phyloP scores from a whole-genome alignment of 768 basidiomycete genomes.

The Mycena kentingensis region DNA sequence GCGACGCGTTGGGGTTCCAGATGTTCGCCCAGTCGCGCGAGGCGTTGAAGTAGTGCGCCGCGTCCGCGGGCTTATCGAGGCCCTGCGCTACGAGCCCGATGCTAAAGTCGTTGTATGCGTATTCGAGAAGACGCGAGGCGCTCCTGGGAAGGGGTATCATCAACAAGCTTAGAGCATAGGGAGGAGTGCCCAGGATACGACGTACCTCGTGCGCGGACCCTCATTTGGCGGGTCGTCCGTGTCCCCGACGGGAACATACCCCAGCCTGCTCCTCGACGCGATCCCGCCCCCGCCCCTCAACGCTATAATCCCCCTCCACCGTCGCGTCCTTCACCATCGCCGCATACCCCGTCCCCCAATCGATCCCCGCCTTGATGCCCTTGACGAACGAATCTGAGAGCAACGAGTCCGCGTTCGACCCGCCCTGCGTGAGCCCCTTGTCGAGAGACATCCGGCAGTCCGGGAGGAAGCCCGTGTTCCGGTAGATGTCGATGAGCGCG shows the following conservation, averaged over 20 bases:
- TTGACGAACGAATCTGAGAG: conserved; percentile 30
- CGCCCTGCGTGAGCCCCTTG: conserved; percentile 31
- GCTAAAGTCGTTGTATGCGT: conserved; percentile 22
- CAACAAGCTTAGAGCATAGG: too few relatives aligned
- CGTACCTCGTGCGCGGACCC: conserved; percentile 13
- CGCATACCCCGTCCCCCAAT: conserved; percentile 26
- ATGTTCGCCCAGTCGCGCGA: conserved; percentile 22
- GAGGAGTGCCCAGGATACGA: too few relatives aligned
- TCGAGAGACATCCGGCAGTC: conserved; percentile 31
- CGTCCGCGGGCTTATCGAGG: conserved; percentile 10
- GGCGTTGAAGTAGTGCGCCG: conserved; percentile 11
- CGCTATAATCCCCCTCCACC: conserved; percentile 15
- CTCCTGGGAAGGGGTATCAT: too few relatives aligned
- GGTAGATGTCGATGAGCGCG: conserved; percentile 29
- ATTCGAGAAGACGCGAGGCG: conserved; percentile 19
- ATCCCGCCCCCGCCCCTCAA: conserved; percentile 16
- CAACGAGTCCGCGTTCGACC: conserved; percentile 30
- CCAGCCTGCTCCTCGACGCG: conserved; percentile 1
- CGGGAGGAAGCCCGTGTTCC: conserved; percentile 27
- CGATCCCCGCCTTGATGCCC: conserved; percentile 28
- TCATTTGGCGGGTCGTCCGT: conserved; percentile 10
- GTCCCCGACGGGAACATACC: conserved; percentile 10
- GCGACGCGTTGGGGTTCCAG: conserved; percentile 19
- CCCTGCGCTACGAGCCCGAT: conserved; percentile 21
- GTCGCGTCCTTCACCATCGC: conserved; percentile 26